Evolutionary conservation across 129 eudicot genomes (phyloP), one percentile per base, ranked within the genome.

Genomic region (Artemisia tridentata): DNA sequence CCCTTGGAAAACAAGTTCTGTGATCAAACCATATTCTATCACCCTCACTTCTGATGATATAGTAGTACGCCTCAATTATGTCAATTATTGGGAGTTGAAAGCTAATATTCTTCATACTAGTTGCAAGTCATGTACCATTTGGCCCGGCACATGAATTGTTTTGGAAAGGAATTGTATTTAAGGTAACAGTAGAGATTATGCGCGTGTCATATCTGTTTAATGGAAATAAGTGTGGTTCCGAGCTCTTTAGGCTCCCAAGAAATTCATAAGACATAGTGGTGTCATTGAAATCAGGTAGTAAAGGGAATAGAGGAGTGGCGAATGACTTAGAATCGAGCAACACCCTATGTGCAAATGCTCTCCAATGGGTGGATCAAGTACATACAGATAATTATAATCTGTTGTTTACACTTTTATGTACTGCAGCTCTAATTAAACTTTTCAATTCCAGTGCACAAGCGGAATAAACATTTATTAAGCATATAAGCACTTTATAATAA

Each of bases 101-200:
- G 75, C 86, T 86, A 2, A 81, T 78, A 63, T 89, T 89, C 78
- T 78, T 89, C 83, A 89, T 75, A 73, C 88, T 86, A 18, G 90
- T 86, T 5, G 84, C 81, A 2, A 89, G 47, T 25, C 88, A 75
- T 3, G 92, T 65, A 53, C 92, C 92, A 53, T 89, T 82, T 5
- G 90, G 96, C 9, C 92, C 92, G 0, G 15, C 78, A 43, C 96
- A 86, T 1, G 80, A 60, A 15, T 48, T 25, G 61, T 75, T 75
- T 0, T 54, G 55, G 23, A 92, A 89, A 11, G 90, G 88, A 20
- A 82, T 46, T 7, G 82, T 53, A 79, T n/a, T 86, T 11, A 86
- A 12, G 0, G 96, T 75, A 14, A 86, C 1, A 7, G 92, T 86
- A 0, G 83, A 57, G 11, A 75, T 4, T 27, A 89, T 23, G 13